phyloP scores from a whole-genome alignment of 371 early-diverging fungal species.

The Mucor saturninus region DNA sequence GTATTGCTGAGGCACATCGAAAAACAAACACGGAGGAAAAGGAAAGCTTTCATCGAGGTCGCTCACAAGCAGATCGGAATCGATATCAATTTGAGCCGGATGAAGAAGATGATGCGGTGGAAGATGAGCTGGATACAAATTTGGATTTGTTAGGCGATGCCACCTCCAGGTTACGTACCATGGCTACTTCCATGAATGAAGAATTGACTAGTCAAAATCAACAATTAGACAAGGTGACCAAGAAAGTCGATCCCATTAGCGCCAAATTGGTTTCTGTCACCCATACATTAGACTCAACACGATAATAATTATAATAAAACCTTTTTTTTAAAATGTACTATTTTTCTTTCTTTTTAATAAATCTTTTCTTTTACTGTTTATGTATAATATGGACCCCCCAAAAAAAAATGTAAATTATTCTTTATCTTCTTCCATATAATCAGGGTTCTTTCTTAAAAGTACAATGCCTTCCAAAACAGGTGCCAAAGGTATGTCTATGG shows the following conservation, averaged over 20 bases:
- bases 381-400: conserved; percentile 1
- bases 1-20: conserved; percentile 57
- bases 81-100: conserved; percentile 70
- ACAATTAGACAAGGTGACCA: conserved; percentile 32
- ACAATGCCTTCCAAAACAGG: conserved; percentile 95
- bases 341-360: neutral
- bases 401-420: conserved; percentile 32
- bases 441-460: conserved; percentile 91
- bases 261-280: conserved; percentile 48
- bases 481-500: conserved; percentile 71
- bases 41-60: conserved; percentile 63
- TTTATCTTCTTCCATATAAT: conserved; percentile 77
- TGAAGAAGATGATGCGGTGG: conserved; percentile 68
- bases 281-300: conserved; percentile 50
- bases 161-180: conserved; percentile 68
- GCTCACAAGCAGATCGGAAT: conserved; percentile 60
- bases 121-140: conserved; percentile 83
- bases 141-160: conserved; percentile 70
- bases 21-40: conserved; percentile 49
- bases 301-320: conserved; percentile 10
- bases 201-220: conserved; percentile 77
- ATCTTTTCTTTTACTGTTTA: conserved; percentile 10
- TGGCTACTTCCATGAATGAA: conserved; percentile 73
- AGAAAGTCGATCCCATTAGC: conserved; percentile 50
- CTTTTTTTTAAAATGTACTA: conserved; percentile 4